Conservation (phyloP, 140 eudicot species). For the Stevia rebaudiana region DNA sequence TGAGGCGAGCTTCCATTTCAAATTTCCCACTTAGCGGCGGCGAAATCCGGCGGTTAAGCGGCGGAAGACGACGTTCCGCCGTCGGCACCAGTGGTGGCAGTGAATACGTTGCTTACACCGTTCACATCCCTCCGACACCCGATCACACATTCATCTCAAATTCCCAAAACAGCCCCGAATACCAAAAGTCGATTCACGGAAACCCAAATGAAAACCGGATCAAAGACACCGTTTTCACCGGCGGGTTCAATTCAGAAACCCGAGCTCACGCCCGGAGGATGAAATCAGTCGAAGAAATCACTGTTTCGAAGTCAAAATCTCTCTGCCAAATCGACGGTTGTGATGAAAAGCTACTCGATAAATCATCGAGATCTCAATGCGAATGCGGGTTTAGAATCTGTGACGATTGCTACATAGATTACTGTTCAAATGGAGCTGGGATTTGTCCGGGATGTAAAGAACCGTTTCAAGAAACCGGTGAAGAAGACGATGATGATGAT, state of each 20-base stretch:
- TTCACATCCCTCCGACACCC: constrained; percentile 88
- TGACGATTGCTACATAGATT: constrained; percentile 57
- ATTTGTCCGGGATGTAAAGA: constrained; percentile 91
- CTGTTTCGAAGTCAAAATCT: constrained; percentile 35
- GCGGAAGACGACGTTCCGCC: constrained; percentile 40
- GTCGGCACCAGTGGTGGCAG: constrained; percentile 40
- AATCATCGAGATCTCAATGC: constrained; percentile 42
- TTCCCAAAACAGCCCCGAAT: constrained; percentile 39
- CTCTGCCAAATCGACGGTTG: constrained; percentile 73
- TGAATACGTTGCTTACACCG: constrained; percentile 80
- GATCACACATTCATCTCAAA: constrained; percentile 39
- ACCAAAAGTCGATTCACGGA: constrained; percentile 22
- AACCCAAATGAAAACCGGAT: constrained; percentile 49
- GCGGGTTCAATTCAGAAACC: constrained; percentile 77
- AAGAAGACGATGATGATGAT: constrained; percentile 35
- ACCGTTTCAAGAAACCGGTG: constrained; percentile 46
- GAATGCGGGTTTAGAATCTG: constrained; percentile 85
- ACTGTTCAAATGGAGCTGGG: constrained; percentile 44
- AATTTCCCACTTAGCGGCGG: constrained; percentile 54
- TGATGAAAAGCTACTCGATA: constrained; percentile 55
- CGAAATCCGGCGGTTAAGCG: constrained; percentile 21
- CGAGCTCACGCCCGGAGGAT: constrained; percentile 57
- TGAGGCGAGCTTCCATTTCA: constrained; percentile 52
- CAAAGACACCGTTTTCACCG: constrained; percentile 76
- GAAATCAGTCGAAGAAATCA: constrained; percentile 34